phyloP scores from a whole-genome alignment of 495 filamentous ascomycete species.

The Xylaria longipes region DNA sequence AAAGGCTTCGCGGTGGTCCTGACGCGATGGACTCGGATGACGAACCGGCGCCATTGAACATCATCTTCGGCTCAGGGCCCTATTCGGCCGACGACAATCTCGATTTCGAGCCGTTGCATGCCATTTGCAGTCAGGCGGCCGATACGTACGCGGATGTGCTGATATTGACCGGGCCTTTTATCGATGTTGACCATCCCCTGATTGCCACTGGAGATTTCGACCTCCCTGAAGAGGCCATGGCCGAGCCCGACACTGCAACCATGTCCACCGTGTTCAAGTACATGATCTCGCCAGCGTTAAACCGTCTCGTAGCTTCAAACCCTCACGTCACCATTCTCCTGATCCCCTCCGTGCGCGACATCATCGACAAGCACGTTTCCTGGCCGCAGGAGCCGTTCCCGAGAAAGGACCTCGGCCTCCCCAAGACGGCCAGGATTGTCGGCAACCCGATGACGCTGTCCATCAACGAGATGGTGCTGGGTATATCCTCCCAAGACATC shows the following conservation, averaged over 20 bases:
- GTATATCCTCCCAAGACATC: constrained; percentile 81
- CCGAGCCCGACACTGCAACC: constrained; percentile 77
- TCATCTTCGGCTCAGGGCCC: constrained; percentile 82
- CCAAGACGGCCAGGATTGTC: constrained; percentile 75
- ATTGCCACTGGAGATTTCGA: constrained; percentile 90
- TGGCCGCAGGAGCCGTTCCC: constrained; percentile 88
- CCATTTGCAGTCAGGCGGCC: constrained; percentile 77
- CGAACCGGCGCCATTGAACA: constrained; percentile 67
- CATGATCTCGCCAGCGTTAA: constrained; percentile 71
- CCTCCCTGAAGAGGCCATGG: constrained; percentile 70
- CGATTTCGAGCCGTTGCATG: constrained; percentile 82
- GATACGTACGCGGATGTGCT: constrained; percentile 79
- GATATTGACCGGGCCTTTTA: constrained; percentile 83
- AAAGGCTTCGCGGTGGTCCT: constrained; percentile 65
- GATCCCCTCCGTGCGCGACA: constrained; percentile 86
- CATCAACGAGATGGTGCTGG: constrained; percentile 83
- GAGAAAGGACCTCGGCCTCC: constrained; percentile 71
- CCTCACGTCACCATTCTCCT: constrained; percentile 82
- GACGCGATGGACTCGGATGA: constrained; percentile 64
- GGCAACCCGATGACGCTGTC: constrained; percentile 87
- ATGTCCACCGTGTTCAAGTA: constrained; percentile 84
- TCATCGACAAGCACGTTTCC: constrained; percentile 78
- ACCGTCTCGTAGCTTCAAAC: constrained; percentile 67
- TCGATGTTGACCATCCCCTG: constrained; percentile 91
- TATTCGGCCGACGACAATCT: constrained; percentile 93